These are phyloP conservation scores for Aspergillus hiratsukae DNA, from an alignment of 2,329 filamentous ascomycete genomes.

Conservation along the genomic window DNA sequence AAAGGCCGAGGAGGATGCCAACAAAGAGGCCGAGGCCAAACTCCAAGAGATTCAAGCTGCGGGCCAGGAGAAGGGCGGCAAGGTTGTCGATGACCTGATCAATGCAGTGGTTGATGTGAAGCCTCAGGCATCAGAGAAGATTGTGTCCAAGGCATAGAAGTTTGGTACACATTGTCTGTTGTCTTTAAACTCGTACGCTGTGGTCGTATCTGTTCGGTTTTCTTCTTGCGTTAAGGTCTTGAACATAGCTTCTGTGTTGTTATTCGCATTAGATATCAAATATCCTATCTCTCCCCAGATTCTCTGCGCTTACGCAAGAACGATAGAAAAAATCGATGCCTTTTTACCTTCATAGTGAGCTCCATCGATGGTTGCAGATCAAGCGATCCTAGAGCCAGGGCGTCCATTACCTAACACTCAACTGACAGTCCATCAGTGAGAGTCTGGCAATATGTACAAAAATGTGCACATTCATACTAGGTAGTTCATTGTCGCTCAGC, in stretches of 20 bases:
- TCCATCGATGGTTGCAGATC: background rate
- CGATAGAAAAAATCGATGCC: background rate
- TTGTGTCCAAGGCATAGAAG: conserved; percentile 32
- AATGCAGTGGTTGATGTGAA: conserved; percentile 80
- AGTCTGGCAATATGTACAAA: background rate
- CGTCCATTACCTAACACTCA: background rate
- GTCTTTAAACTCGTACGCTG: background rate
- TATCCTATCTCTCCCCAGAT: background rate
- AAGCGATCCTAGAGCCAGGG: background rate
- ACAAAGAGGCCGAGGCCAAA: conserved; percentile 74
- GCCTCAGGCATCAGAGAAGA: conserved; percentile 59
- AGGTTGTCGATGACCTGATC: conserved; percentile 79
- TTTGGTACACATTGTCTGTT: background rate
- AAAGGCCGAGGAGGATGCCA: conserved; percentile 72
- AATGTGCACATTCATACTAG: background rate
- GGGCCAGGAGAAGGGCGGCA: conserved; percentile 71
- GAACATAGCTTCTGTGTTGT: conserved; percentile 11
- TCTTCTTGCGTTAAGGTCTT: conserved; percentile 9
- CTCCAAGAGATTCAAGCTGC: conserved; percentile 76
- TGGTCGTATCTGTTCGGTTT: conserved; percentile 8
- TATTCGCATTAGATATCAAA: conserved; percentile 5
- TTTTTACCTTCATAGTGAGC: background rate
- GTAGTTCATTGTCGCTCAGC: background rate
- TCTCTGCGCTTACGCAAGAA: background rate
- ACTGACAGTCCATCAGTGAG: background rate